Base-by-base conservation (phyloP, 2,329 filamentous ascomycete species). In the Pseudogymnoascus pannorum region DNA sequence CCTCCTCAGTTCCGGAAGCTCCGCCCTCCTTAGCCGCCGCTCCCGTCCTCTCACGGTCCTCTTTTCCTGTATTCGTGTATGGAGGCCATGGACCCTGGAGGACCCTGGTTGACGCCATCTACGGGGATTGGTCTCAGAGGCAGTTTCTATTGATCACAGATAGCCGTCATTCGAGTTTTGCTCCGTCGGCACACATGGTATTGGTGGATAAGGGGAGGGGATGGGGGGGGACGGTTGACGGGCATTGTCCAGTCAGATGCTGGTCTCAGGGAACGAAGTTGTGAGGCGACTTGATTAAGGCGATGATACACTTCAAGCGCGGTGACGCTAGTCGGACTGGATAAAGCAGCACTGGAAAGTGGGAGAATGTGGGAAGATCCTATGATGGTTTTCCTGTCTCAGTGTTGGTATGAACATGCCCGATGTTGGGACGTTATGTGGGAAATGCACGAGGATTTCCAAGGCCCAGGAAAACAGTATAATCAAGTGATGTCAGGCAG, bases 401-500 rank as follows among this genome's bases (percentile, higher is more conserved):
- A 40, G 63, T 57, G 38, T 33, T 65, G 59, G 67, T 60, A 67
- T 69, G 68, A 66, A 68, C 44, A 64, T 62, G 65, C 29, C 42
- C 33, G 33, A 44, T 24, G 57, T 58, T 40, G 42, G 24, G 40
- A 35, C 26, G 60, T 54, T 29, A 57, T 58, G 20, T 42, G 59
- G 31, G 36, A 36, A 38, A 61, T 26, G 61, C 59, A 54, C 22
- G 24, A 7, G 54, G 44, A 61, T 59, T 24, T 26, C 48, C 29
- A 26, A 16, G 38, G 26, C 26, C 48, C 26, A 9, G 48, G 48
- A 54, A 54, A 31, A 54, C 48, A 54, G 16, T 26, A 51, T 44
- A 35, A 42, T 35, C 29, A 35, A 58, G n/a, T 35, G 31, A 59
- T 36, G 75, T 78, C 75, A 76, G 76, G 76, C 76, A 78, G 74